phyloP scores from a whole-genome alignment of 352 stramenopile genomes.

The Globisporangium polare region DNA sequence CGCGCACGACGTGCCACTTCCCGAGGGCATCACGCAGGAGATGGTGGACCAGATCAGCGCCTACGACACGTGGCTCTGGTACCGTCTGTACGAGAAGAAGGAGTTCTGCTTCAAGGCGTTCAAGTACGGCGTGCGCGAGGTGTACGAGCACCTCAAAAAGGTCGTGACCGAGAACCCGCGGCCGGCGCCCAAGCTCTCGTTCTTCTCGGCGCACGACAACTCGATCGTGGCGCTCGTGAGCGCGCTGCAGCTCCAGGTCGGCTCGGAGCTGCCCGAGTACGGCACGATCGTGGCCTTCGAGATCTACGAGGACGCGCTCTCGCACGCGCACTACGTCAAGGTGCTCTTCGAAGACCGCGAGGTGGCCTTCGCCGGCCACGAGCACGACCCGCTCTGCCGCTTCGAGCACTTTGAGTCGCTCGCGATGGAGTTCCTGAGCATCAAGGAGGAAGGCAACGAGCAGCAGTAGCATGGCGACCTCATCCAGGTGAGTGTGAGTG shows the following conservation, averaged over 20 bases:
- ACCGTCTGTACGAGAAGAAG: slow-evolving; percentile 62
- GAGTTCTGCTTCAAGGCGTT: slow-evolving; percentile 62
- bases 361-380: slow-evolving; percentile 50
- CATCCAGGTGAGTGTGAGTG: neutral
- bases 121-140: slow-evolving; percentile 50
- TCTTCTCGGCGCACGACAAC: slow-evolving; percentile 86
- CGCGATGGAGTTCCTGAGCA: slow-evolving; percentile 44
- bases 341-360: slow-evolving; percentile 55
- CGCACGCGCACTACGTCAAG: slow-evolving; percentile 48
- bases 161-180: slow-evolving; percentile 31
- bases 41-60: slow-evolving; percentile 54
- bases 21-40: slow-evolving; percentile 58
- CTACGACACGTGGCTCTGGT: slow-evolving; percentile 83
- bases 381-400: slow-evolving; percentile 47
- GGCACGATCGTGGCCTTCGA: slow-evolving; percentile 69
- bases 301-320: slow-evolving; percentile 48
- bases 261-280: slow-evolving; percentile 53
- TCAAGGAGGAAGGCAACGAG: neutral
- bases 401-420: slow-evolving; percentile 63
- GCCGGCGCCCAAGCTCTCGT: slow-evolving; percentile 45
- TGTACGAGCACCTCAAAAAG: slow-evolving; percentile 49
- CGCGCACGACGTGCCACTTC: slow-evolving; percentile 57
- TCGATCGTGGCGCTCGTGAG: slow-evolving; percentile 76
- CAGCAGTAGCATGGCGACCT: neutral
- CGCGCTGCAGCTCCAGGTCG: slow-evolving; percentile 64